Base-by-base conservation (phyloP, 1,139 yeast species). In the Blastobotrys elegans region DNA sequence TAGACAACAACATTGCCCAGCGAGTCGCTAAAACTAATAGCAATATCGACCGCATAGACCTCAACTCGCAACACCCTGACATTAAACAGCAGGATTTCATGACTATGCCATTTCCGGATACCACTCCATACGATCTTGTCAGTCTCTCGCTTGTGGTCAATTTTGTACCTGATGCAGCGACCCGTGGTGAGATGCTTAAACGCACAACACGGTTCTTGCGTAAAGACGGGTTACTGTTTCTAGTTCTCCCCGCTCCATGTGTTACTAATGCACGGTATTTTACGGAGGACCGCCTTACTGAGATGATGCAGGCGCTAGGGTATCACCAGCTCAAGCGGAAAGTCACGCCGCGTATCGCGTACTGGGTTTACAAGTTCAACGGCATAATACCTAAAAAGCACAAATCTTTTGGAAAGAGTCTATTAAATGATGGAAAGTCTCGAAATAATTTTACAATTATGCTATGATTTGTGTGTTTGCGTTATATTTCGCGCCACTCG, bases 161-260 rank as follows among this genome's bases (percentile, higher is more conserved):
- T 62, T 90, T 87, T 65, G 97, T 90, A 0, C 88, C 96, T 0
- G 78, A 80, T 1, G 80, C 90, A 0, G 60, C 59, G 14, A 76
- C 71, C 26, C 67, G 98, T 44, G 97, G 97, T 1, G 77, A 76
- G 11, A 89, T 90, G 97, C 69, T 89, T 53, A 56, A 60, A 29
- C 65, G 85, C 50, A 76, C 88, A 2, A 71, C 79, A 1, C 53
- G 71, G 33, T 90, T 88, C 61, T 67, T 88, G 43, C 56, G 58
- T 1, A 72, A 72, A 0, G 14, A 14, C 11, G 43, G 40, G 2
- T 64, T 76, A 21, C 65, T 87, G 3, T 90, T 90, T 61, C 65
- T 92, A 14, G 97, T 92, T 1, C 68, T 90, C 6, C 98, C 98
- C 0, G 71, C 85, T 29, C 96, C 97, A 0, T 92, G 98, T 63